Conservation (phyloP, 495 filamentous ascomycete genomes). For the Elasticomyces elasticus region DNA sequence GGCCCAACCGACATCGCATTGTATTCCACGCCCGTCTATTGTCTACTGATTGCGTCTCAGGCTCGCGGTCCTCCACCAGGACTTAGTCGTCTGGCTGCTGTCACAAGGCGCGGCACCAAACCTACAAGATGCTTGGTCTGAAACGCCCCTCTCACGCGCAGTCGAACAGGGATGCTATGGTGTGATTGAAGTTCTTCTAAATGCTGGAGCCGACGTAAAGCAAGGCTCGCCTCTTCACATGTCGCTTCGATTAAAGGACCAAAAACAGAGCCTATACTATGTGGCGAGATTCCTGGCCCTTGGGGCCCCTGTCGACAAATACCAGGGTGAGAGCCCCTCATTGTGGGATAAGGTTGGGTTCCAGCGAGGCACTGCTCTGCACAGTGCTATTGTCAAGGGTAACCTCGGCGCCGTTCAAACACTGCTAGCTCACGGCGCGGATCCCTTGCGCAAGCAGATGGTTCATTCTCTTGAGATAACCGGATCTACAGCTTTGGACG, state of each 20-base stretch:
- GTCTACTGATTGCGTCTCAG: too few relatives aligned
- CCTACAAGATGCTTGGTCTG: not conserved
- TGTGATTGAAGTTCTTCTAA: not conserved
- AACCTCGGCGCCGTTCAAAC: not conserved
- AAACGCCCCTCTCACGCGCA: not conserved
- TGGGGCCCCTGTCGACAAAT: not conserved
- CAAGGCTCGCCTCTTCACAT: not conserved
- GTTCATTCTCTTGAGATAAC: not conserved
- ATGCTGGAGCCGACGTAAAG: not conserved
- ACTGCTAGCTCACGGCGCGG: not conserved
- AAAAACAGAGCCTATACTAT: not conserved
- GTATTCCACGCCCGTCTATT: too few relatives aligned
- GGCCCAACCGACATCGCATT: too few relatives aligned
- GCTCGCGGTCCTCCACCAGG: not conserved
- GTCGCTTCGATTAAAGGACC: not conserved
- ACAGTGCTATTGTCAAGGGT: not conserved
- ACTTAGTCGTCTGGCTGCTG: not conserved
- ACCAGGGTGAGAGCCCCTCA: not conserved
- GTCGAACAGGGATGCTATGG: not conserved
- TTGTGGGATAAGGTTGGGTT: not conserved
- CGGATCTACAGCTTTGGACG: not conserved
- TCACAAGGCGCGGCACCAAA: not conserved
- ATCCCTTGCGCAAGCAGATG: not conserved
- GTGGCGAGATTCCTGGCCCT: not conserved
- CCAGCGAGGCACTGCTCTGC: not conserved